A percentile compares a stretch with the other conserved stretches of the same genome.
Evolutionary conservation across 2,329 filamentous ascomycete species (phyloP).

Genomic region (Madurella mycetomatis): DNA sequence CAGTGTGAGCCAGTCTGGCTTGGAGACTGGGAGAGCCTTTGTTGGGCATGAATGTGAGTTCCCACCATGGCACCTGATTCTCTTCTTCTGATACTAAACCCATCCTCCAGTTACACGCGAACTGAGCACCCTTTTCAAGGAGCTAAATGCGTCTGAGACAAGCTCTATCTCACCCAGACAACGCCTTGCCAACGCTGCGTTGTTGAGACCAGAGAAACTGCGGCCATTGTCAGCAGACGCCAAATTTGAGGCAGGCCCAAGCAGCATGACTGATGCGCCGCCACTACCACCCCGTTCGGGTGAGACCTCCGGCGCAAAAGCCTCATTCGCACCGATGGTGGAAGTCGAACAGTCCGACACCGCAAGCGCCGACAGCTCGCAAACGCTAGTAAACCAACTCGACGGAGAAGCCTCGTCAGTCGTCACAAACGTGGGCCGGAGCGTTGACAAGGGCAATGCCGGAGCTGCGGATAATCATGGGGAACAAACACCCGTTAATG

Average conservation of each 20-base stretch:
- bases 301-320: conserved; percentile 18
- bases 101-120: conserved; percentile 62
- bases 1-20: conserved; percentile 33
- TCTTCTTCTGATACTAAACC: conserved; percentile 16
- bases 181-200: conserved; percentile 73
- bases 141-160: conserved; percentile 61
- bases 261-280: conserved; percentile 34
- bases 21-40: conserved; percentile 34
- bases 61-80: neutral
- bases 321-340: conserved; percentile 25
- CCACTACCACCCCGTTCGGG: conserved; percentile 41
- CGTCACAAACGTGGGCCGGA: conserved; percentile 27
- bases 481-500: neutral
- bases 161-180: conserved; percentile 66
- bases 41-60: conserved; percentile 67
- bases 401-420: conserved; percentile 38
- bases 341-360: conserved; percentile 35
- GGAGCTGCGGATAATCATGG: conserved; percentile 20
- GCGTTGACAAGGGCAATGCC: conserved; percentile 5
- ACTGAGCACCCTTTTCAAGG: conserved; percentile 64
- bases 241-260: conserved; percentile 7
- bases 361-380: conserved; percentile 47
- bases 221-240: conserved; percentile 12
- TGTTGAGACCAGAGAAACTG: conserved; percentile 41
- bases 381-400: conserved; percentile 46